Conservation (phyloP, 116 monocot species). For the Cymodocea nodosa region DNA sequence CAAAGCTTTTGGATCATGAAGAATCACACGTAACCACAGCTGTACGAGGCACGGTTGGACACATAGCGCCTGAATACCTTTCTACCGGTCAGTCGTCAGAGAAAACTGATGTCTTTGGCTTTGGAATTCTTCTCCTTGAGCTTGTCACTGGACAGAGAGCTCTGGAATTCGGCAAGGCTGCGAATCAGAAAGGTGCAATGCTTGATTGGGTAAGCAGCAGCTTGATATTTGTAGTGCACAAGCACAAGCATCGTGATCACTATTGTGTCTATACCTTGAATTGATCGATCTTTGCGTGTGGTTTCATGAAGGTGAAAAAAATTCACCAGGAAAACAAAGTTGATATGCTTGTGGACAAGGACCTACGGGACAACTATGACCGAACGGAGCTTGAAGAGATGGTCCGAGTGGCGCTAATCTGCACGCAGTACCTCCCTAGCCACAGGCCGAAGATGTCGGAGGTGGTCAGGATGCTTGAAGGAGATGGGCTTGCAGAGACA, state of each 20-base stretch:
- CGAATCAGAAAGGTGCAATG: constrained; percentile 64
- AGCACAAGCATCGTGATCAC: neutral
- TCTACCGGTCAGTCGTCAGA: constrained; percentile 58
- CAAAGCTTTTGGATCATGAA: constrained; percentile 53
- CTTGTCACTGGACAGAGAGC: constrained; percentile 51
- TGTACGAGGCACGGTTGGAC: constrained; percentile 58
- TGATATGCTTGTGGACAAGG: constrained; percentile 50
- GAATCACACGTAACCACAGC: constrained; percentile 60
- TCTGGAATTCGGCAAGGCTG: constrained; percentile 47
- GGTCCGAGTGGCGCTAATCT: constrained; percentile 49
- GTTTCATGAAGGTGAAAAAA: constrained; percentile 39
- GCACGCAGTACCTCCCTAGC: constrained; percentile 44
- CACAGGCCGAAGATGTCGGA: constrained; percentile 57
- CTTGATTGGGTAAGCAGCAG: constrained; percentile 42
- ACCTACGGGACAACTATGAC: constrained; percentile 31
- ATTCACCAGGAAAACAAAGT: constrained; percentile 46
- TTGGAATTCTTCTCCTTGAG: constrained; percentile 58
- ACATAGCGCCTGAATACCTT: constrained; percentile 71
- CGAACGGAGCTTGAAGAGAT: constrained; percentile 50
- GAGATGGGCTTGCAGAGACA: constrained; percentile 53
- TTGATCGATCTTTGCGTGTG: neutral
- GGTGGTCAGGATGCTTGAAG: constrained; percentile 69
- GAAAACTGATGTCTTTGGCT: constrained; percentile 67
- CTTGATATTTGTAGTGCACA: neutral
- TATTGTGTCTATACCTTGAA: neutral